Evolutionary conservation across 1,139 yeast species (phyloP).

Genomic region (Spathaspora sp.): DNA sequence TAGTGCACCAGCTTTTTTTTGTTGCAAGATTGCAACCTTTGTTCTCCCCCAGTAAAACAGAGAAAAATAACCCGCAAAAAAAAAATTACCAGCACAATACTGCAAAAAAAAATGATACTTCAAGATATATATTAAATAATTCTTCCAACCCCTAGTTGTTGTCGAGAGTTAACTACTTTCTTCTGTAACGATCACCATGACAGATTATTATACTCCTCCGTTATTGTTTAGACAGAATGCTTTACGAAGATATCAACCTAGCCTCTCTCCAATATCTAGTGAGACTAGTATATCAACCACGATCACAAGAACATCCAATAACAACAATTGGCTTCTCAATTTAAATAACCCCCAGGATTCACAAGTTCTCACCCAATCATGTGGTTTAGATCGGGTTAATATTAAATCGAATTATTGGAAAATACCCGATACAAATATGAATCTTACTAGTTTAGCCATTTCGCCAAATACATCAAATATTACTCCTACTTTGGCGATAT

Average conservation of each 20-base stretch:
- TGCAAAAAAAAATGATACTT: not conserved
- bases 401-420: slow-evolving; percentile 70
- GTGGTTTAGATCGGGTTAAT: slow-evolving; percentile 41
- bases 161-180: too few species aligned
- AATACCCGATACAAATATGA: slow-evolving; percentile 57
- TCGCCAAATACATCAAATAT: slow-evolving; percentile 27
- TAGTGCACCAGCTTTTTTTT: not conserved
- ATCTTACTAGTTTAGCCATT: slow-evolving; percentile 55
- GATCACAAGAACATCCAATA: not conserved
- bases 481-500: slow-evolving; percentile 52
- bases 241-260: slow-evolving; percentile 30
- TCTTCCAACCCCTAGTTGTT: too few species aligned
- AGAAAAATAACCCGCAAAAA: not conserved
- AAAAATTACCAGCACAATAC: not conserved
- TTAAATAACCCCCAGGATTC: slow-evolving; percentile 28
- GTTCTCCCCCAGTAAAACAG: not conserved
- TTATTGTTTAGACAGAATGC: slow-evolving; percentile 47
- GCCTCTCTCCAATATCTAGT: slow-evolving; percentile 31
- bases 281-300: slow-evolving; percentile 18
- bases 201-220: slow-evolving; percentile 44
- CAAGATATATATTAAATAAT: not conserved
- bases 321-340: slow-evolving; percentile 26
- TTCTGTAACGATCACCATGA: slow-evolving; percentile 18
- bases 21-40: not conserved
- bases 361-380: slow-evolving; percentile 37